Percentiles rank a stretch among this genome's conserved stretches.
These are phyloP conservation scores for Scedosporium boydii DNA, from an alignment of 2,329 filamentous ascomycete species.

Conservation along the genomic window DNA sequence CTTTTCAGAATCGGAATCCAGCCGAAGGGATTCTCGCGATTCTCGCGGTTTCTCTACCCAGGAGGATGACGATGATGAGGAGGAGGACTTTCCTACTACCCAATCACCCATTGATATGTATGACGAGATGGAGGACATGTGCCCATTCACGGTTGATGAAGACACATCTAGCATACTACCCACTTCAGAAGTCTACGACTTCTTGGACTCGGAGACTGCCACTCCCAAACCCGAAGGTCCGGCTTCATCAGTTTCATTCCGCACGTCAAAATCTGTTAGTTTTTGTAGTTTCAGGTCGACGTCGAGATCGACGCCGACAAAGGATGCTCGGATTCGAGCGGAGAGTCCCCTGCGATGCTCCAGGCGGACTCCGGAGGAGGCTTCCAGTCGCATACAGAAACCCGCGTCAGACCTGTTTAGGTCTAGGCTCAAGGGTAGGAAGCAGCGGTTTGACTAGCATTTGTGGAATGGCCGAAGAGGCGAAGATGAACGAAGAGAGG, in stretches of 20 bases:
- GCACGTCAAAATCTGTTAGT: background rate
- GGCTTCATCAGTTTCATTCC: background rate
- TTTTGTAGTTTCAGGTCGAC: background rate
- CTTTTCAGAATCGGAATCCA: constrained; percentile 4
- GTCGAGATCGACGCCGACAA: background rate
- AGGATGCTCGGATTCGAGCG: background rate
- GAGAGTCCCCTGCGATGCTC: constrained; percentile 1
- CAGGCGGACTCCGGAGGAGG: constrained; percentile 5
- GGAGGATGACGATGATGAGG: constrained; percentile 3
- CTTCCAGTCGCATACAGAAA: constrained; percentile 6
- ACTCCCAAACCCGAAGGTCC: constrained; percentile 2
- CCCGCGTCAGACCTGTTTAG: background rate
- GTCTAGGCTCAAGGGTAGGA: background rate
- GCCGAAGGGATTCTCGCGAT: background rate
- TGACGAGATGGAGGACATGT: background rate
- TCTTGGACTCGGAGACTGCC: constrained; percentile 2
- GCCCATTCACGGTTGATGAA: background rate
- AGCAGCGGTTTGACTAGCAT: constrained; percentile 1
- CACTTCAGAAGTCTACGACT: background rate
- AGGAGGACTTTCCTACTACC: constrained; percentile 3
- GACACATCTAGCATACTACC: background rate
- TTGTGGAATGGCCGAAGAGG: background rate
- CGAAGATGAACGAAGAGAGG: background rate
- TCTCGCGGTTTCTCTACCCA: background rate
- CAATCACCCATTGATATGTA: background rate